phyloP scores from a whole-genome alignment of 2,329 filamentous ascomycete species.

The Ophiostoma himal-ulmi region DNA sequence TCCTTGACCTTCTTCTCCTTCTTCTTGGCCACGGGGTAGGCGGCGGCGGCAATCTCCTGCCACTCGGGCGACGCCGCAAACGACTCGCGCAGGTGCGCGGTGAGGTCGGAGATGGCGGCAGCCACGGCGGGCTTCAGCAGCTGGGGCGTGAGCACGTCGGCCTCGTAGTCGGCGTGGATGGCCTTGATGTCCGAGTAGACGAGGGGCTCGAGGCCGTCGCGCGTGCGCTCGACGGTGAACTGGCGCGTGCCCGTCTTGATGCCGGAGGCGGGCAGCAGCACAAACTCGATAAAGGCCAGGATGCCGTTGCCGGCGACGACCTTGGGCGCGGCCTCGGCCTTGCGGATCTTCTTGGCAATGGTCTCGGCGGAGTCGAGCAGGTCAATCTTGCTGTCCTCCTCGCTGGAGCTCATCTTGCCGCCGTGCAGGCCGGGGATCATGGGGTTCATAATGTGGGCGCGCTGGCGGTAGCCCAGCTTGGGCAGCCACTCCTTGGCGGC shows the following conservation, averaged over 20 bases:
- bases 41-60: constrained; percentile 69
- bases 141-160: constrained; percentile 79
- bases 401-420: constrained; percentile 80
- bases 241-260: constrained; percentile 51
- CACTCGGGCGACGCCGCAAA: constrained; percentile 69
- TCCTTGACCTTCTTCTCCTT: constrained; percentile 44
- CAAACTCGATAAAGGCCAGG: constrained; percentile 77
- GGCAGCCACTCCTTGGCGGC: constrained; percentile 80
- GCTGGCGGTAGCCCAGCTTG: constrained; percentile 73
- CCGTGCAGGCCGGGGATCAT: constrained; percentile 85
- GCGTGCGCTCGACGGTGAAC: constrained; percentile 62
- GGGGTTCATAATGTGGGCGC: constrained; percentile 54
- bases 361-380: constrained; percentile 72
- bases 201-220: constrained; percentile 64
- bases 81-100: constrained; percentile 70
- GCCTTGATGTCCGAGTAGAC: constrained; percentile 71
- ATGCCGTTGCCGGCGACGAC: constrained; percentile 80
- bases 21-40: constrained; percentile 68
- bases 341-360: constrained; percentile 77
- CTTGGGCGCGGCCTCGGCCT: constrained; percentile 72
- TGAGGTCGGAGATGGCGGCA: constrained; percentile 63
- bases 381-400: constrained; percentile 81
- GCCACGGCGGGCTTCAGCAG: constrained; percentile 79
- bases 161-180: constrained; percentile 72
- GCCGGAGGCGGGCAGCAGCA: constrained; percentile 71